These are phyloP conservation scores for Xerocomus cyaneibrunnescens DNA, from an alignment of 1,284 basidiomycete genomes.

Conservation along the genomic window DNA sequence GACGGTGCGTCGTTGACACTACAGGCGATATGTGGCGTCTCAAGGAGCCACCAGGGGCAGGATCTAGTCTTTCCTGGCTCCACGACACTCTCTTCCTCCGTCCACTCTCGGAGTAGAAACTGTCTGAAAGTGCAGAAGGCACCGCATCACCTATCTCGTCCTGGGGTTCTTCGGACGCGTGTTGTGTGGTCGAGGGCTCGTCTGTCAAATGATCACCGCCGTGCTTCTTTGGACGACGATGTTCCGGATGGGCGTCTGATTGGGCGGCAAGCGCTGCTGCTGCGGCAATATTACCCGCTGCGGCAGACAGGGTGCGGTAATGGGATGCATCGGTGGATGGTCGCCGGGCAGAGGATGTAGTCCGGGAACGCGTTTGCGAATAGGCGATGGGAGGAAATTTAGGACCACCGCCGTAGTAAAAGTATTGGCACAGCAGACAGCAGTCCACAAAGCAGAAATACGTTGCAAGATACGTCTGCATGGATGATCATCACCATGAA, in stretches of 20 bases:
- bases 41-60: slow-evolving; percentile 42
- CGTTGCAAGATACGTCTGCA: slow-evolving; percentile 80
- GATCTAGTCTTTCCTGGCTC: slow-evolving; percentile 58
- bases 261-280: slow-evolving; percentile 64
- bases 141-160: slow-evolving; percentile 54
- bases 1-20: slow-evolving; percentile 35
- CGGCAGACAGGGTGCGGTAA: slow-evolving; percentile 66
- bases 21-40: slow-evolving; percentile 28
- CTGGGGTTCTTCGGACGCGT: slow-evolving; percentile 38
- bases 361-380: slow-evolving; percentile 44
- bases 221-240: slow-evolving; percentile 23
- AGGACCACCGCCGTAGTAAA: slow-evolving; percentile 59
- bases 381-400: slow-evolving; percentile 38
- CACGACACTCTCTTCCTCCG: slow-evolving; percentile 60
- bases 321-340: slow-evolving; percentile 53
- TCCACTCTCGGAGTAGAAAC: slow-evolving; percentile 69
- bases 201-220: slow-evolving; percentile 21
- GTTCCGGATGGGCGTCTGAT: slow-evolving; percentile 43
- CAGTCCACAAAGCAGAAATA: slow-evolving; percentile 86
- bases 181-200: slow-evolving; percentile 12
- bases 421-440: slow-evolving; percentile 72
- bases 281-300: slow-evolving; percentile 66
- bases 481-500: slow-evolving; percentile 1
- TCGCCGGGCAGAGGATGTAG: slow-evolving; percentile 44
- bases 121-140: slow-evolving; percentile 58